These are phyloP conservation scores for Vaccinium macrocarpon DNA, from an alignment of 148 eudicot genomes.

Conservation along the genomic window DNA sequence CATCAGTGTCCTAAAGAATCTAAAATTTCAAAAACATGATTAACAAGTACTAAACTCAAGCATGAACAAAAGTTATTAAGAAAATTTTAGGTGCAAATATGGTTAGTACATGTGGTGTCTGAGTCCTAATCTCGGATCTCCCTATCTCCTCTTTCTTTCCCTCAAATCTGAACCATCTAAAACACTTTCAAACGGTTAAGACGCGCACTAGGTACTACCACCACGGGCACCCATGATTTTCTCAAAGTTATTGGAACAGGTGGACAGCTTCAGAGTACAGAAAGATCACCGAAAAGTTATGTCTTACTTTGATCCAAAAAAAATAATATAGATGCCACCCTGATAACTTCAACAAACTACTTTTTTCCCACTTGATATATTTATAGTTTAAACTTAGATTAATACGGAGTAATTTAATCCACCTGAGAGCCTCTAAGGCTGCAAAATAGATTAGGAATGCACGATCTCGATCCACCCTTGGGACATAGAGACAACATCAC, in stretches of 20 bases:
- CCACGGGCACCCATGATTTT: too few relatives aligned
- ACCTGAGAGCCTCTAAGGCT: constrained; percentile 25
- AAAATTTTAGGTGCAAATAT: too few relatives aligned
- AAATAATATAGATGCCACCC: constrained; percentile 35
- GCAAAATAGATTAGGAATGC: constrained; percentile 15
- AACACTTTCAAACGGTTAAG: too few relatives aligned
- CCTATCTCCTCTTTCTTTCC: too few relatives aligned
- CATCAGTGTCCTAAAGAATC: constrained; percentile 35
- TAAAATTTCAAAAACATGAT: constrained; percentile 17
- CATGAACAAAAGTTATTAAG: neutral
- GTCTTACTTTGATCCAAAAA: constrained; percentile 53
- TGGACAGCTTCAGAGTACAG: constrained; percentile 1
- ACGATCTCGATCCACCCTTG: constrained; percentile 15
- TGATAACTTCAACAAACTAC: constrained; percentile 12
- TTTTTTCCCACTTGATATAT: constrained; percentile 12
- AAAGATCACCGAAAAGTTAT: constrained; percentile 38
- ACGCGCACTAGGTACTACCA: too few relatives aligned
- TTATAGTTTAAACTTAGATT: neutral
- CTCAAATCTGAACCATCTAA: too few relatives aligned
- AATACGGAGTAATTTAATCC: constrained; percentile 7
- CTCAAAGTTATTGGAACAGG: constrained; percentile 20
- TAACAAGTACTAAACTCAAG: constrained; percentile 18
- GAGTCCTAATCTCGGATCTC: too few relatives aligned
- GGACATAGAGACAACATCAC: constrained; percentile 24
- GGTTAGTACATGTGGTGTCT: too few relatives aligned